These are phyloP conservation scores for Penicillium sp. DNA, from an alignment of 2,329 filamentous ascomycete species.

Conservation along the genomic window DNA sequence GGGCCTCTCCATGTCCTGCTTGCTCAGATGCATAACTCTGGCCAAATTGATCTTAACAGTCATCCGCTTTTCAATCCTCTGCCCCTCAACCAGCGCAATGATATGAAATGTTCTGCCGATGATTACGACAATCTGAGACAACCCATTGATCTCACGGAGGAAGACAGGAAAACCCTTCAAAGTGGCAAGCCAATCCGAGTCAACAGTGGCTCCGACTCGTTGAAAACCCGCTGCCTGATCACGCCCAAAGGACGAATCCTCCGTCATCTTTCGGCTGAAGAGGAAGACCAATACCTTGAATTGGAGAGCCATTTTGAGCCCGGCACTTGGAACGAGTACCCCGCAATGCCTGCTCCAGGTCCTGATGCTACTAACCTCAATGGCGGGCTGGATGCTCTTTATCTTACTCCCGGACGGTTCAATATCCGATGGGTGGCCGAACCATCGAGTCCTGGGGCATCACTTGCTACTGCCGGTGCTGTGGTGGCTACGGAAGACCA, in stretches of 20 bases:
- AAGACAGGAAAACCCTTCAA: conserved; percentile 39
- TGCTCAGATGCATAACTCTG: conserved; percentile 36
- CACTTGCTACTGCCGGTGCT: conserved; percentile 13
- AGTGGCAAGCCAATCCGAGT: conserved; percentile 41
- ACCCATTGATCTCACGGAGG: conserved; percentile 38
- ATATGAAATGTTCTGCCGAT: conserved; percentile 39
- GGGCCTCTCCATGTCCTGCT: conserved; percentile 35
- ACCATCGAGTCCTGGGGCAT: neutral
- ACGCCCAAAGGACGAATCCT: conserved; percentile 44
- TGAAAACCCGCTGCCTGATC: conserved; percentile 43
- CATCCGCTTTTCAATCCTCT: conserved; percentile 40
- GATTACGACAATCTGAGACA: conserved; percentile 39
- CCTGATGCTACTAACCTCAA: conserved; percentile 42
- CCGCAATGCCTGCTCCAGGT: conserved; percentile 31
- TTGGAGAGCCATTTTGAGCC: conserved; percentile 37
- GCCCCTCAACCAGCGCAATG: conserved; percentile 37
- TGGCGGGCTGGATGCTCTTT: conserved; percentile 43
- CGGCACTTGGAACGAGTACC: conserved; percentile 34
- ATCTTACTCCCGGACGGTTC: conserved; percentile 42
- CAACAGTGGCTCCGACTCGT: conserved; percentile 28
- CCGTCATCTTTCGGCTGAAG: conserved; percentile 42
- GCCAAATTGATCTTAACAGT: conserved; percentile 33
- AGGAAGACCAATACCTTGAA: conserved; percentile 44
- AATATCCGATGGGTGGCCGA: conserved; percentile 45
- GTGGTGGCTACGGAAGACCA: conserved; percentile 22